phyloP scores from a whole-genome alignment of 2,329 filamentous ascomycete species.

The Chaetothyriales sp. region DNA sequence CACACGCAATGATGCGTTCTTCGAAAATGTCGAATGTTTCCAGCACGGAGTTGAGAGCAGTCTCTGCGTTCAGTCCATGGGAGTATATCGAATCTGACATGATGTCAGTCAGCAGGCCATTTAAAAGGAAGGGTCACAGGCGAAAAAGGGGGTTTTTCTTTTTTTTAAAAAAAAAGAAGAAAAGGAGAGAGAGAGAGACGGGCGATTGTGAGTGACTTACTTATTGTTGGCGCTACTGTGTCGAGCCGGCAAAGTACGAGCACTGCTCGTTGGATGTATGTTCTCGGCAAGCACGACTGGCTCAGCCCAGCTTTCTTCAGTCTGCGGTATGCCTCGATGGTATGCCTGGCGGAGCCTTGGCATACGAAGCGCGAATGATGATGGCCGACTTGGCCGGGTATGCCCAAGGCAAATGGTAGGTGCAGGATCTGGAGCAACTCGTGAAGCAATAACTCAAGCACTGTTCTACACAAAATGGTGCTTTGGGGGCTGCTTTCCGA shows the following conservation, averaged over 20 bases:
- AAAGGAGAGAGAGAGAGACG: too few species aligned
- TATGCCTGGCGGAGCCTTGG: not conserved
- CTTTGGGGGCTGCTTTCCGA: not conserved
- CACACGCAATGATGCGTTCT: not conserved
- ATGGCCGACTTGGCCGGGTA: not conserved
- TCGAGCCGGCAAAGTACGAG: not conserved
- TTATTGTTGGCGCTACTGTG: not conserved
- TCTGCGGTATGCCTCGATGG: not conserved
- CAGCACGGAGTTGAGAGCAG: not conserved
- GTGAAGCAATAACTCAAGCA: not conserved
- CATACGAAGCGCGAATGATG: not conserved
- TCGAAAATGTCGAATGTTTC: not conserved
- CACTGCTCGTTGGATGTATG: not conserved
- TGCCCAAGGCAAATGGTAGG: not conserved
- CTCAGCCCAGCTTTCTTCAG: not conserved
- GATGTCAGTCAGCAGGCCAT: not conserved
- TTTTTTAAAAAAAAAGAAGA: too few species aligned
- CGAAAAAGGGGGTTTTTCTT: too few species aligned
- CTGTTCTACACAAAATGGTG: not conserved
- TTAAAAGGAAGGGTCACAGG: not conserved
- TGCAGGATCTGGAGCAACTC: not conserved
- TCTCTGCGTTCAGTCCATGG: not conserved
- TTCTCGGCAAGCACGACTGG: not conserved
- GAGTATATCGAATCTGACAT: not conserved
- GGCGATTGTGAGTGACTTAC: not conserved